Evolutionary conservation across 2,329 filamentous ascomycete species (phyloP).

Genomic region (Aspergillus quadrilineatus): DNA sequence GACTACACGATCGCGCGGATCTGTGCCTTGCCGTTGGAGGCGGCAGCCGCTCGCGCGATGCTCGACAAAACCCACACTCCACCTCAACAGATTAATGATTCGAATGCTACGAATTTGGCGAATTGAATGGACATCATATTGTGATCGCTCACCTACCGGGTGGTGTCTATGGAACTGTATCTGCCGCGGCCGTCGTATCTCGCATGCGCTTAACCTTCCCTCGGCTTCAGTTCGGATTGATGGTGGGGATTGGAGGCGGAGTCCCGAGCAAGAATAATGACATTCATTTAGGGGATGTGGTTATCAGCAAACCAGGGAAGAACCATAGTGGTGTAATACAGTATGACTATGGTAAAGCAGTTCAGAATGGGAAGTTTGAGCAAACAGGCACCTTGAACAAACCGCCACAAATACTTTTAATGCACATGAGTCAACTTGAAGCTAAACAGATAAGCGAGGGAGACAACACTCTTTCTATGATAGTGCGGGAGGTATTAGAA

Average conservation of each 20-base stretch:
- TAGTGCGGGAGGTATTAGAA: no score
- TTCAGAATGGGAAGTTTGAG: neutral
- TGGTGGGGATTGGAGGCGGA: slow-evolving; percentile 17
- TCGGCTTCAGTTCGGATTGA: neutral
- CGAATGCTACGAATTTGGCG: no score
- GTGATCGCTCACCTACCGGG: slow-evolving; percentile 7
- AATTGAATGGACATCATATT: neutral
- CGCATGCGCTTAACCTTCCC: slow-evolving; percentile 8
- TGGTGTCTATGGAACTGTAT: slow-evolving; percentile 5
- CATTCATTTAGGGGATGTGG: slow-evolving; percentile 10
- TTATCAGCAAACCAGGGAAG: neutral
- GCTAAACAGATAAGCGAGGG: no score
- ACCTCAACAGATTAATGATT: no score
- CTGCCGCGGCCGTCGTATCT: neutral
- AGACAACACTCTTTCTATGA: no score
- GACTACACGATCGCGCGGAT: no score
- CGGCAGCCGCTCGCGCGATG: no score
- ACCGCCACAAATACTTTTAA: no score
- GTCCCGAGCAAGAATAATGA: slow-evolving; percentile 5
- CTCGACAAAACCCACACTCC: no score
- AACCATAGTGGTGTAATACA: slow-evolving; percentile 16
- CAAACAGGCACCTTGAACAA: no score
- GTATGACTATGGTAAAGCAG: slow-evolving; percentile 20
- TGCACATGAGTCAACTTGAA: no score
- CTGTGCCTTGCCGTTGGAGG: no score